Evolutionary conservation across 805 yeast species (phyloP), one percentile per base, ranked within the genome.

Genomic region (Yamadazyma takamatsuzukensis): DNA sequence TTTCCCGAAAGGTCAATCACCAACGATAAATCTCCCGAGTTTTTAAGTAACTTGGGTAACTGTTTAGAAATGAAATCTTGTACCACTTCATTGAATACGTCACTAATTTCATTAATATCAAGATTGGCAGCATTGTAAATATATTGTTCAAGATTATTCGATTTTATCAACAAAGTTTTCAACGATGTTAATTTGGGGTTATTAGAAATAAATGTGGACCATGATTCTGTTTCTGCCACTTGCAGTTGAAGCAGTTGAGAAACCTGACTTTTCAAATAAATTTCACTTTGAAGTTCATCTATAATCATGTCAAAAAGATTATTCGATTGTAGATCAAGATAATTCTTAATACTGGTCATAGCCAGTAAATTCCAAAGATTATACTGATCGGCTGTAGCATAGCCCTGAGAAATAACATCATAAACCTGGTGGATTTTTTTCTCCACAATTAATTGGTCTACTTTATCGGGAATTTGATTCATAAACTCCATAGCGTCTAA

Each of bases 271-370:
- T 42, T 42, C 19, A 40, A 62, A 47, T 80, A 85, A n/a, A 84
- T 61, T 35, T 84, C 80, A 29, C 69, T 72, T 37, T 76, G 79
- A 25, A 87, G 59, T 48, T 88, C 95, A 41, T 84, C 95, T n/a
- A 84, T 63, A 13, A 89, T 63, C 41, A 76, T 74, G 29, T 80
- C 87, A 47, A 82, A 80, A 18, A 89, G 60, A 25, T 72, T 70
- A 36, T 74, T 76, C 11, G 74, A 69, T 41, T 80, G 88, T 3
- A 62, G 49, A 30, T 75, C 74, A 12, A 82, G 59, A 40, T 74
- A 74, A 26, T 60, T 69, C 36, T 70, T 74, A 5, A 76, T 56
- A 10, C 74, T 61, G 10, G 53, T 49, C 53, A 83, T 60, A 0
- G 81, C 76, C 1, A 76, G 66, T 14, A 83, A 54, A 25, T 70